A percentile compares a stretch with the other conserved stretches of the same genome.
Conservation (phyloP, 306 rosid genomes). For the Comarum palustre region DNA sequence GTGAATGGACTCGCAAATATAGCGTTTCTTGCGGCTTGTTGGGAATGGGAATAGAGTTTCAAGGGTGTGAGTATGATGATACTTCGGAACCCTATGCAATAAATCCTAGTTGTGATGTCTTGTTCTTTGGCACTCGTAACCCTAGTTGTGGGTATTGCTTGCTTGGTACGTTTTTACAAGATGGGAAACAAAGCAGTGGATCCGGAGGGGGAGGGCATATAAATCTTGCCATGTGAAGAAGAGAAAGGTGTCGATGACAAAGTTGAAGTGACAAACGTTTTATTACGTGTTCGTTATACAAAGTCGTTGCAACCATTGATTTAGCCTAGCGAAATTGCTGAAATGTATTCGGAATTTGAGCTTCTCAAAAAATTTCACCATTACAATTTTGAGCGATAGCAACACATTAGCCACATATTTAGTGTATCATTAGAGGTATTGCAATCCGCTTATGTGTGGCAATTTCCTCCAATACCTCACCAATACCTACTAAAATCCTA, state of each 20-base stretch:
- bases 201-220: neutral
- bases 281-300: neutral
- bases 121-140: neutral
- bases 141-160: neutral
- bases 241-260: neutral
- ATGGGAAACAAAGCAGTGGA: neutral
- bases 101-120: neutral
- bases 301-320: neutral
- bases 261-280: neutral
- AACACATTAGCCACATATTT: too few relatives aligned
- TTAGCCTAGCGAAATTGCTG: neutral
- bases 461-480: too few relatives aligned
- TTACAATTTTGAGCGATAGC: too few relatives aligned
- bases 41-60: neutral
- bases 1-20: slow-evolving; percentile 1
- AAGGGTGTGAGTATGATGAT: neutral
- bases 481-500: too few relatives aligned
- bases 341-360: neutral
- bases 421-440: too few relatives aligned
- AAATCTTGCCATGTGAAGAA: neutral
- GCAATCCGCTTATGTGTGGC: too few relatives aligned
- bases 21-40: neutral
- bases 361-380: too few relatives aligned
- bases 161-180: neutral
- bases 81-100: neutral